Conservation (phyloP, 2,329 filamentous ascomycete genomes). For the Calycina herbarum region DNA sequence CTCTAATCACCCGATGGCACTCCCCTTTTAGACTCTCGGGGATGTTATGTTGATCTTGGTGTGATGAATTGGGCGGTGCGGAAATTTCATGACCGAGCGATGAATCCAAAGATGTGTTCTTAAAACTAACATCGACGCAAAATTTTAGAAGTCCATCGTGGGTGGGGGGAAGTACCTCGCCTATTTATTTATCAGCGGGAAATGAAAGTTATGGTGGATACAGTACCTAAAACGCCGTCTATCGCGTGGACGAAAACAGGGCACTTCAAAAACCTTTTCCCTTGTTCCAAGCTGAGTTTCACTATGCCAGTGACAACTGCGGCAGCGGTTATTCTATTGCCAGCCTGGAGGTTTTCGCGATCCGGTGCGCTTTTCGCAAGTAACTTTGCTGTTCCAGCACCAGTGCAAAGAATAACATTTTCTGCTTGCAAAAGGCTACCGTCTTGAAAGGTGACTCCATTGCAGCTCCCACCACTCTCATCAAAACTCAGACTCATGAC, state of each 20-base stretch:
- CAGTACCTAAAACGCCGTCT: constrained; percentile 43
- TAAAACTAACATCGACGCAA: constrained; percentile 60
- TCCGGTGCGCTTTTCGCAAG: constrained; percentile 52
- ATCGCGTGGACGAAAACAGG: constrained; percentile 54
- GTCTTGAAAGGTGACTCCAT: constrained; percentile 50
- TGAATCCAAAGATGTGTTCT: constrained; percentile 50
- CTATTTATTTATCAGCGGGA: constrained; percentile 16
- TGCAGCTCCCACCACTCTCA: constrained; percentile 46
- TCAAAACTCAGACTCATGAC: constrained; percentile 49
- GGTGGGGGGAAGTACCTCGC: constrained; percentile 46
- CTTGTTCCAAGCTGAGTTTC: constrained; percentile 49
- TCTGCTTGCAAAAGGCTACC: constrained; percentile 51
- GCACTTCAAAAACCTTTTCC: constrained; percentile 47
- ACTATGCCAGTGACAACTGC: constrained; percentile 54
- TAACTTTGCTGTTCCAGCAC: constrained; percentile 56
- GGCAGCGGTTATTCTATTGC: constrained; percentile 55
- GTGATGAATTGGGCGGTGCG: constrained; percentile 44
- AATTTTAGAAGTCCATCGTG: constrained; percentile 57
- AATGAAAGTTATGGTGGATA: not conserved
- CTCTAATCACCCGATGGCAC: constrained; percentile 42
- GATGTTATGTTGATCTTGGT: constrained; percentile 46
- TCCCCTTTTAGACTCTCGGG: constrained; percentile 45
- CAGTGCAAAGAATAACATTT: constrained; percentile 55
- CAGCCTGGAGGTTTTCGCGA: constrained; percentile 52
- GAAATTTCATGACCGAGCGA: constrained; percentile 51